Evolutionary conservation across 2,329 filamentous ascomycete genomes (phyloP), one percentile per base, ranked within the genome.

Genomic region (Ascochyta clinopodiicola): DNA sequence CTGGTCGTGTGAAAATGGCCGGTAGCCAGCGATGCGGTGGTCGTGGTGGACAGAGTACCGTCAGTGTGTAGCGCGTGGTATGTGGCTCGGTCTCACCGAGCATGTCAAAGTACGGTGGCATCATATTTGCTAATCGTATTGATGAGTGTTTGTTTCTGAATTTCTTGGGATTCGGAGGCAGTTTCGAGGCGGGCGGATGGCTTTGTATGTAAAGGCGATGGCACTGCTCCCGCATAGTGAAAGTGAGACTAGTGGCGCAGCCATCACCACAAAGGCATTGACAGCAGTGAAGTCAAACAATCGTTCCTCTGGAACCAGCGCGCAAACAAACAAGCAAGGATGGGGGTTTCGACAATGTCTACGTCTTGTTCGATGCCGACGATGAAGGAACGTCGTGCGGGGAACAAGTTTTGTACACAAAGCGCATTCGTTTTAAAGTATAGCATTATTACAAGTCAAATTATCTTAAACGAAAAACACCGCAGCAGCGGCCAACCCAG

Each of bases 401-500:
- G 17, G 3, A 36, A 2, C 2, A 19, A 35, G 7, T 9, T 17
- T 38, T 21, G 21, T 38, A 38, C 19, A 36, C n/a, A 36, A 35
- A 21, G n/a, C 34, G 2, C 7, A 21, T 17, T 4, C n/a, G n/a
- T 36, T 5, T 21, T 6, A 15, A 36, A 19, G 17, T 17, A 17
- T 17, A 17, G 17, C n/a, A 5, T 36, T 36, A n/a, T 4, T 36
- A 5, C 9, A 12, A 10, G 25, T 27, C 13, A 9, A 17, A 3
- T 19, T 15, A 6, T 22, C 7, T 47, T 61, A 68, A 35, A 71
- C 40, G 42, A 70, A 61, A 48, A 68, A 66, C 8, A 62, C 68
- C 29, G 60, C 61, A 12, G 64, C 69, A 31, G 64, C 69, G 48
- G 69, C 71, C n/a, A 72, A 44, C 36, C 70, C 71, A 12, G 62